Evolutionary conservation across 768 basidiomycete species (phyloP).

Genomic region (Tylopilus plumbeoviolaceoides): DNA sequence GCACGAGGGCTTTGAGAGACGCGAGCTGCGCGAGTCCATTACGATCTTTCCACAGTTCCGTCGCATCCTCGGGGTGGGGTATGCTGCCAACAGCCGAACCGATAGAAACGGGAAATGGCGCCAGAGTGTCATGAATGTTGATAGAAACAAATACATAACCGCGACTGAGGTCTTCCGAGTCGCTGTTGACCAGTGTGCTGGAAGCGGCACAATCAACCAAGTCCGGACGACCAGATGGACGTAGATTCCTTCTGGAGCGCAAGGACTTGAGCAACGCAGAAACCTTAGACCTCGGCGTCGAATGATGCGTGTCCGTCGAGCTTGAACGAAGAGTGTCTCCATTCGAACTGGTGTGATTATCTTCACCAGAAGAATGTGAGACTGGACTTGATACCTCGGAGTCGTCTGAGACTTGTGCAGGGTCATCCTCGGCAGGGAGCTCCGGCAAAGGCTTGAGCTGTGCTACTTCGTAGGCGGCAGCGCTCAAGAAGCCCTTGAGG

Average conservation of each 20-base stretch:
- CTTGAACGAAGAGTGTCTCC: background rate
- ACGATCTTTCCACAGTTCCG: constrained; percentile 27
- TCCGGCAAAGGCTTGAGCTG: constrained; percentile 27
- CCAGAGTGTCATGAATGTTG: constrained; percentile 26
- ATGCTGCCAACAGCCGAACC: constrained; percentile 27
- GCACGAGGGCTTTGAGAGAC: constrained; percentile 41
- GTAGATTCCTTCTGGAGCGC: constrained; percentile 6
- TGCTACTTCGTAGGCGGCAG: constrained; percentile 27
- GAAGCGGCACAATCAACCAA: constrained; percentile 11
- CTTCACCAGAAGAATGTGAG: constrained; percentile 6
- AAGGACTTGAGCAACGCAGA: constrained; percentile 17
- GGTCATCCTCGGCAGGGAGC: constrained; percentile 11
- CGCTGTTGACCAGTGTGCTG: constrained; percentile 19
- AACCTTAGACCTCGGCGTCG: constrained; percentile 9
- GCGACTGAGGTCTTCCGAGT: constrained; percentile 8
- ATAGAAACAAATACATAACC: constrained; percentile 25
- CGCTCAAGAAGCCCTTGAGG: constrained; percentile 30
- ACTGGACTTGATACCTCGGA: background rate
- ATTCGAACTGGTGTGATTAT: background rate
- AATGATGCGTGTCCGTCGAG: constrained; percentile 2
- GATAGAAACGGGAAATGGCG: constrained; percentile 25
- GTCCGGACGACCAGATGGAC: constrained; percentile 2
- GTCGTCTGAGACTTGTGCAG: background rate
- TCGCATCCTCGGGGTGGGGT: constrained; percentile 27
- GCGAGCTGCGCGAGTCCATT: constrained; percentile 30